Percentiles rank a stretch among this genome's conserved stretches.
Conservation (phyloP, 73 alveolate species). For the Stentor coeruleus region DNA sequence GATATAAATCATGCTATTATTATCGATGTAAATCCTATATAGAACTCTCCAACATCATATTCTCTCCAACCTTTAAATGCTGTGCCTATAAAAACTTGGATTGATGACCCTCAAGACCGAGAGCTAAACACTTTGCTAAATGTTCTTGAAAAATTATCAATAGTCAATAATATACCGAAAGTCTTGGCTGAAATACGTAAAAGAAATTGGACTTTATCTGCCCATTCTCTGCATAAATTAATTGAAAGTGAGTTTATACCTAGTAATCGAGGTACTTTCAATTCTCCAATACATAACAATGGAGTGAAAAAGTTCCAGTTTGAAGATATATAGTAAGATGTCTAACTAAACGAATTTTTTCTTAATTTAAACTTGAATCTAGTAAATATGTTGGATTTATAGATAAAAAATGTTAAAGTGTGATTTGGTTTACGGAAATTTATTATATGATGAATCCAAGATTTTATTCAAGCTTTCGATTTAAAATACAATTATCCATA, state of each 20-base stretch:
- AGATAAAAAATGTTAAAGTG: too few relatives aligned
- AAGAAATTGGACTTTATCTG: background rate
- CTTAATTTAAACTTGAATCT: too few relatives aligned
- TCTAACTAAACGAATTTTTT: too few relatives aligned
- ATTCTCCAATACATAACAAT: background rate
- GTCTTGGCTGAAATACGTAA: background rate
- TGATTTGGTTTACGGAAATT: too few relatives aligned
- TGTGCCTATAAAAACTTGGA: slow-evolving; percentile 57
- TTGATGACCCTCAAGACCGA: slow-evolving; percentile 39
- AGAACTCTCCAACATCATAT: slow-evolving; percentile 78
- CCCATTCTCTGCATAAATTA: background rate
- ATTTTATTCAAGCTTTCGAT: too few relatives aligned
- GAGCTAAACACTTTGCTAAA: slow-evolving; percentile 43
- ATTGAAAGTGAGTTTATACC: background rate
- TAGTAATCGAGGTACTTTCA: background rate
- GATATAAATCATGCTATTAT: slow-evolving; percentile 45
- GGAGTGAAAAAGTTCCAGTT: too few relatives aligned
- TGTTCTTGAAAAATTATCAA: slow-evolving; percentile 23
- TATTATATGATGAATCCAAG: too few relatives aligned
- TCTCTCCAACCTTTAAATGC: slow-evolving; percentile 77
- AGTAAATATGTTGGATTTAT: too few relatives aligned
- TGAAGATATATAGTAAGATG: too few relatives aligned
- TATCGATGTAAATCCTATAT: slow-evolving; percentile 34
- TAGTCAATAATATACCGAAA: background rate
- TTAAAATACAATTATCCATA: too few relatives aligned